Conservation (phyloP, 352 stramenopile genomes). For the Thraustochytrium sp. region DNA sequence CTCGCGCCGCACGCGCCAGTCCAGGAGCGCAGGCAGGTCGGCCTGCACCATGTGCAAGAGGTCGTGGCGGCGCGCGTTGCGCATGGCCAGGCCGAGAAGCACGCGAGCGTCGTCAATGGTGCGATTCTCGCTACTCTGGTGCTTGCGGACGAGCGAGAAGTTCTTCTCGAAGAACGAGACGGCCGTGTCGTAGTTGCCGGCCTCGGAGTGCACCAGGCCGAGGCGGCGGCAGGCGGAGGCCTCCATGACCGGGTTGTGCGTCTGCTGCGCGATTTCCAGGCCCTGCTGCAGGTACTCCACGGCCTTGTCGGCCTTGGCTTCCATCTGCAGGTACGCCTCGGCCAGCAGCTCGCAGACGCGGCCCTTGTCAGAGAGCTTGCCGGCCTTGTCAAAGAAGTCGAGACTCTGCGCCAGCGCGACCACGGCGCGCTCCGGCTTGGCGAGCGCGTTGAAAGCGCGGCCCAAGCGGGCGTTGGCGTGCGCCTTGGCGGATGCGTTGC, state of each 20-base stretch:
- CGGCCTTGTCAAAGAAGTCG: conserved; percentile 57
- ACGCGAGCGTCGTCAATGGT: background rate
- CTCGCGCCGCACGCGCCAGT: background rate
- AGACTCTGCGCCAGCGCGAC: conserved; percentile 52
- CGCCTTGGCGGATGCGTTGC: background rate
- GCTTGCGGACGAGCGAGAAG: conserved; percentile 65
- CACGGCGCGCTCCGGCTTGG: conserved; percentile 4
- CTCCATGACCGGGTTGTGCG: conserved; percentile 69
- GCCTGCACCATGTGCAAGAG: background rate
- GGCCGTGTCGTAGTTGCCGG: conserved; percentile 66
- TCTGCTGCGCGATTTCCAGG: conserved; percentile 64
- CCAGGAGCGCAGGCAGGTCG: background rate
- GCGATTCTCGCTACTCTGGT: background rate
- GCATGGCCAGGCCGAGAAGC: background rate
- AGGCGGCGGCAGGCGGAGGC: conserved; percentile 73
- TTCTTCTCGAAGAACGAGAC: conserved; percentile 80
- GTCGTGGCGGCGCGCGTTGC: background rate
- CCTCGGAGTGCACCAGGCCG: conserved; percentile 69
- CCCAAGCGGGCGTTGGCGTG: background rate
- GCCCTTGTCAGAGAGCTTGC: conserved; percentile 67
- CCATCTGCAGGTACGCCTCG: conserved; percentile 59
- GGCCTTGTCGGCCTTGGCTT: conserved; percentile 49
- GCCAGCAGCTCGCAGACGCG: conserved; percentile 75
- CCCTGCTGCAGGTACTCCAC: conserved; percentile 80
- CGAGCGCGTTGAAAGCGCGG: background rate